Evolutionary conservation across 306 rosid species (phyloP).

Genomic region (Quercus bicolor): DNA sequence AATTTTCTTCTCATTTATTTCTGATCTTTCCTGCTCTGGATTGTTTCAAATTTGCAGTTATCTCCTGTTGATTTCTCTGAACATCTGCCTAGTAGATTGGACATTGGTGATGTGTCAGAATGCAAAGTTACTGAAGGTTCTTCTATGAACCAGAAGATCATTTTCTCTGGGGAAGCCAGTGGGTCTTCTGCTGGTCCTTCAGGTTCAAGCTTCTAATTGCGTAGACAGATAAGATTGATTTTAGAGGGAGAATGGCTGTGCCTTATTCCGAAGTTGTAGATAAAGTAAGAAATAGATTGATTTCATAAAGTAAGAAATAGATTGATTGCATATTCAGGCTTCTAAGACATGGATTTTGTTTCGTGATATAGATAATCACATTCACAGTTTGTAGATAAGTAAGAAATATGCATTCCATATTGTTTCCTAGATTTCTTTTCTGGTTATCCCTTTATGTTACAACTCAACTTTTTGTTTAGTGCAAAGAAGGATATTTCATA

Average conservation of each 20-base stretch:
- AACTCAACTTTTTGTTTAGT: not conserved
- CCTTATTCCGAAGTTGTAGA: not conserved
- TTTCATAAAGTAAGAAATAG: not conserved
- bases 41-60: not conserved
- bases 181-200: not conserved
- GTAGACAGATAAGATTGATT: not conserved
- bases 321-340: not conserved
- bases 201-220: not conserved
- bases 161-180: not conserved
- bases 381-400: not conserved
- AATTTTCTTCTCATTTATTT: not conserved
- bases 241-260: not conserved
- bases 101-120: conserved; percentile 3
- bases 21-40: not conserved
- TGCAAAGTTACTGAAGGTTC: not conserved
- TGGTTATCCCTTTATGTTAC: not conserved
- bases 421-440: not conserved
- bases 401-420: not conserved
- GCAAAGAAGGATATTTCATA: not conserved
- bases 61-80: not conserved
- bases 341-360: not conserved
- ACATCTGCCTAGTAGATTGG: not conserved
- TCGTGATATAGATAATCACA: not conserved
- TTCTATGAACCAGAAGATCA: not conserved
- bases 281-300: not conserved